Evolutionary conservation across 352 stramenopile species (phyloP).

Genomic region (Phytophthora palmivora): DNA sequence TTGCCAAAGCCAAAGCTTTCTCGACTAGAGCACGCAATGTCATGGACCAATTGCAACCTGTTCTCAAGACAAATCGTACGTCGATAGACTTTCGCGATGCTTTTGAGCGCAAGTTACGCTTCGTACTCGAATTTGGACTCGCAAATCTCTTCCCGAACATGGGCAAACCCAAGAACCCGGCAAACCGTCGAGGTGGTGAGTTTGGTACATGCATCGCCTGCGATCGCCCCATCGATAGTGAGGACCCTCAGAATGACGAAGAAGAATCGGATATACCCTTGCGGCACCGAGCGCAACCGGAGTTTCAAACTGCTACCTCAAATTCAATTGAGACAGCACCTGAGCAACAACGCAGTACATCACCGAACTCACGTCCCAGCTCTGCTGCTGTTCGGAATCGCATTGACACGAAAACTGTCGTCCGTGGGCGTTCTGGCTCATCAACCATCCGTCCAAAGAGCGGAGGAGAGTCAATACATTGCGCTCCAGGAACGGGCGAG

Average conservation of each 20-base stretch:
- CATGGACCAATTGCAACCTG: constrained; percentile 60
- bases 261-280: constrained; percentile 17
- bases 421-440: constrained; percentile 53
- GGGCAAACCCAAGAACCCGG: constrained; percentile 41
- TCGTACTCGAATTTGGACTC: constrained; percentile 65
- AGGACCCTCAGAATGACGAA: constrained; percentile 13
- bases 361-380: constrained; percentile 8
- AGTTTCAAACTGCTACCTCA: neutral
- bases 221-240: constrained; percentile 59
- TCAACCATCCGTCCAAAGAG: constrained; percentile 41
- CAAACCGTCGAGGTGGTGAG: constrained; percentile 32
- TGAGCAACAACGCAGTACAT: constrained; percentile 47
- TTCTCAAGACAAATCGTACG: constrained; percentile 46
- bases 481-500: constrained; percentile 50
- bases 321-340: constrained; percentile 27
- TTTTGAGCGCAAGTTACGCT: constrained; percentile 53
- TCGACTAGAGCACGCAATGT: constrained; percentile 40
- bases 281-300: constrained; percentile 22
- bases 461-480: constrained; percentile 41
- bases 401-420: constrained; percentile 59
- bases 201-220: constrained; percentile 71
- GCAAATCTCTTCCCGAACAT: constrained; percentile 69
- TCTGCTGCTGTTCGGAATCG: constrained; percentile 36
- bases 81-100: constrained; percentile 53
- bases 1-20: constrained; percentile 54